Evolutionary conservation across 1,284 basidiomycete genomes (phyloP).

Genomic region (Sporisorium graminicola): DNA sequence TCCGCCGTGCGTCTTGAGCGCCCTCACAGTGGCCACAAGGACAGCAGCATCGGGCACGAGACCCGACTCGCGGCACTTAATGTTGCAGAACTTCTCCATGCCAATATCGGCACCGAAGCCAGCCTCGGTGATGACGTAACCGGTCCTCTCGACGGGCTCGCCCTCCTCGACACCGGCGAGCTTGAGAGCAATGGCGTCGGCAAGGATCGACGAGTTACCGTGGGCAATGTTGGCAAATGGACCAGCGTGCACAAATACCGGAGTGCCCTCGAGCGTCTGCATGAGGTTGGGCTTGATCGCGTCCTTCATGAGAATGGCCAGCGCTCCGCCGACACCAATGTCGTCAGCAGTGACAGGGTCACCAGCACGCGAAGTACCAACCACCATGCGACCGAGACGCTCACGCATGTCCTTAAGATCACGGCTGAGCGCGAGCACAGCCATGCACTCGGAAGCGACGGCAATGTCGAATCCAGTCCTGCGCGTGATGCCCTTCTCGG

Average conservation of each 20-base stretch:
- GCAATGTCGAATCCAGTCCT: conserved; percentile 95
- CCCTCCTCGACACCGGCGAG: conserved; percentile 95
- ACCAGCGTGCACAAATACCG: conserved; percentile 98
- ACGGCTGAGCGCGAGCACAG: conserved; percentile 91
- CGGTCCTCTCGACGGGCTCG: conserved; percentile 82
- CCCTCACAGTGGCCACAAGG: conserved; percentile 96
- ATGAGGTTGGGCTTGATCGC: conserved; percentile 99
- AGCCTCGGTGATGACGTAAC: conserved; percentile 97
- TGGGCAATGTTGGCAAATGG: conserved; percentile 99
- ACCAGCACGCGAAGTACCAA: conserved; percentile 91
- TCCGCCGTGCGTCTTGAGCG: conserved; percentile 99
- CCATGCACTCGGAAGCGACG: conserved; percentile 98
- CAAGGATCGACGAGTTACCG: conserved; percentile 97
- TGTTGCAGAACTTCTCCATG: conserved; percentile 92
- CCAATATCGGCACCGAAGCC: conserved; percentile 99
- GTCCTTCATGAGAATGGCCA: conserved; percentile 98
- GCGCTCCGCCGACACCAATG: conserved; percentile 92
- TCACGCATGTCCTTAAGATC: conserved; percentile 91
- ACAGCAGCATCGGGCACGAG: conserved; percentile 93
- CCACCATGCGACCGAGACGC: conserved; percentile 91
- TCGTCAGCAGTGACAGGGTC: conserved; percentile 96
- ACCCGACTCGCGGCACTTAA: conserved; percentile 95
- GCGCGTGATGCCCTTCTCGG: conserved; percentile 90
- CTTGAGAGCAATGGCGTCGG: conserved; percentile 95
- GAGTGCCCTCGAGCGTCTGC: conserved; percentile 98